Percentiles rank a stretch among this genome's conserved stretches.
Conservation (phyloP, 1,284 basidiomycete genomes). For the Irpex sp. region DNA sequence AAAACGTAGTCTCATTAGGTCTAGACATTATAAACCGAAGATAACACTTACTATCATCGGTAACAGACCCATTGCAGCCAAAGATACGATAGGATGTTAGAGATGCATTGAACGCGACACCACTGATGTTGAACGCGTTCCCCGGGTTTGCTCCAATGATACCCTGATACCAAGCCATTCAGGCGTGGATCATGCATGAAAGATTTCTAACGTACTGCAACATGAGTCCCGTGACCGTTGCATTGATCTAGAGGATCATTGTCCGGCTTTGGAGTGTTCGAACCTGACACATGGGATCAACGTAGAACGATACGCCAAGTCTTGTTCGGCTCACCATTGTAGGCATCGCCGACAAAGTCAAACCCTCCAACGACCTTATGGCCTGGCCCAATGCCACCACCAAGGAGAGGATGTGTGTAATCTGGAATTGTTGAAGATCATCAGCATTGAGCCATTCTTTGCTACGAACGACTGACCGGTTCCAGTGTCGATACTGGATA, state of each 20-base stretch:
- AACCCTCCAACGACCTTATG: slow-evolving; percentile 56
- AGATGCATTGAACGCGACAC: slow-evolving; percentile 43
- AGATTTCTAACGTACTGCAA: slow-evolving; percentile 33
- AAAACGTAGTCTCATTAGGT: not conserved
- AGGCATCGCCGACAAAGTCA: slow-evolving; percentile 46
- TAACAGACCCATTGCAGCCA: slow-evolving; percentile 38
- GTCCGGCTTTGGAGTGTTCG: slow-evolving; percentile 42
- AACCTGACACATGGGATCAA: slow-evolving; percentile 22
- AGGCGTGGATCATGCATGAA: not conserved
- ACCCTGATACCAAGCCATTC: slow-evolving; percentile 31
- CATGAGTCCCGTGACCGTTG: slow-evolving; percentile 57
- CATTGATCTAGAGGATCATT: slow-evolving; percentile 44
- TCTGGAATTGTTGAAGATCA: slow-evolving; percentile 33
- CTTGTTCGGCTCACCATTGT: slow-evolving; percentile 21
- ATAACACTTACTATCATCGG: slow-evolving; percentile 37
- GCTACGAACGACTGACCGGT: slow-evolving; percentile 1
- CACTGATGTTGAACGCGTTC: slow-evolving; percentile 50
- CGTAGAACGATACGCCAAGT: not conserved
- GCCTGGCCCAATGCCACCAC: slow-evolving; percentile 54
- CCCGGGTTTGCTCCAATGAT: slow-evolving; percentile 56
- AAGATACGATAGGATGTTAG: slow-evolving; percentile 45
- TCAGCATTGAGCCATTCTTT: not conserved
- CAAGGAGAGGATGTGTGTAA: slow-evolving; percentile 60
- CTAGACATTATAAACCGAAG: not conserved
- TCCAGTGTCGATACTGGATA: slow-evolving; percentile 30